A percentile compares a stretch with the other conserved stretches of the same genome.
Evolutionary conservation across 257 asterid species (phyloP).

Genomic region (Buddleja alternifolia): DNA sequence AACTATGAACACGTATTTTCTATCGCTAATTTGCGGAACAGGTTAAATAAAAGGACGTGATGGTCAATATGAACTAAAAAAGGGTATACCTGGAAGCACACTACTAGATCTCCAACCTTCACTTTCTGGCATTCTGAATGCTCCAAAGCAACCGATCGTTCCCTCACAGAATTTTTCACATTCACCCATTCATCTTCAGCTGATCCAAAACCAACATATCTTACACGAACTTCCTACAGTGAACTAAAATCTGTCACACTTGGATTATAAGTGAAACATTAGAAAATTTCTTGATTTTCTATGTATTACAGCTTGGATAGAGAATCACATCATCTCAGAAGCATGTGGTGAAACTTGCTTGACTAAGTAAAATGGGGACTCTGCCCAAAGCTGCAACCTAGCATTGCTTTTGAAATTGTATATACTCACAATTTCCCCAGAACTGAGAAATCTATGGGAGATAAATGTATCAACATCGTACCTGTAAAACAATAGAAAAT

Average conservation of each 20-base stretch:
- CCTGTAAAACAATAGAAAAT: constrained; percentile 52
- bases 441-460: constrained; percentile 59
- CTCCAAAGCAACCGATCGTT: constrained; percentile 78
- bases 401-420: neutral
- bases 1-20: neutral
- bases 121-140: constrained; percentile 72
- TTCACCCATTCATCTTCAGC: constrained; percentile 93
- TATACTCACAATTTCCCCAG: constrained; percentile 82
- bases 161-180: constrained; percentile 58
- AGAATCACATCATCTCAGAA: neutral
- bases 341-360: neutral
- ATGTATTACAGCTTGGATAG: neutral
- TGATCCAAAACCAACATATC: constrained; percentile 76
- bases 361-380: neutral
- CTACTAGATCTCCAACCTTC: constrained; percentile 71
- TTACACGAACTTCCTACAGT: constrained; percentile 78
- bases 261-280: neutral
- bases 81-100: constrained; percentile 82
- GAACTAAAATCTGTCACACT: constrained; percentile 30
- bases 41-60: neutral
- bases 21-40: neutral
- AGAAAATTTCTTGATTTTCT: neutral
- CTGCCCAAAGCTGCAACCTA: constrained; percentile 6
- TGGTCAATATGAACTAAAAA: neutral
- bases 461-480: constrained; percentile 79